These are phyloP conservation scores for Colletotrichum graminicola DNA, from an alignment of 2,329 filamentous ascomycete genomes.

Conservation along the genomic window DNA sequence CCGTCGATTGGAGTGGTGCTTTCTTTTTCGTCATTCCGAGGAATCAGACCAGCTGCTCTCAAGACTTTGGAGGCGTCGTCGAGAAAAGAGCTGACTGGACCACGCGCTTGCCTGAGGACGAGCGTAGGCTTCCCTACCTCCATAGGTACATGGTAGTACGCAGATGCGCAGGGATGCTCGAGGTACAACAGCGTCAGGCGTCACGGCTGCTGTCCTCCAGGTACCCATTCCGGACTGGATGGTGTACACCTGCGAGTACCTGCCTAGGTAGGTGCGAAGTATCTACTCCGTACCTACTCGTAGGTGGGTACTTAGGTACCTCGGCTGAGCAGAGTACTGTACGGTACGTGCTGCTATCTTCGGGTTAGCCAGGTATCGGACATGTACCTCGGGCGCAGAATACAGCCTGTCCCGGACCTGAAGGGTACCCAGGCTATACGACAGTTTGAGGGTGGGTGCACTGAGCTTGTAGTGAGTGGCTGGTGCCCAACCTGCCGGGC, in stretches of 20 bases:
- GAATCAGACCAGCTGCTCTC: conserved; percentile 35
- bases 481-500: conserved; percentile 34
- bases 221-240: not conserved
- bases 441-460: conserved; percentile 21
- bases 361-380: conserved; percentile 14
- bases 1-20: conserved; percentile 2
- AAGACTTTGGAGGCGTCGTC: conserved; percentile 16
- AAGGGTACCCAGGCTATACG: conserved; percentile 22
- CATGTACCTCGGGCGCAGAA: conserved; percentile 22
- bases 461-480: conserved; percentile 29
- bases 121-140: conserved; percentile 16
- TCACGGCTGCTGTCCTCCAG: not conserved
- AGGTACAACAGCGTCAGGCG: not conserved
- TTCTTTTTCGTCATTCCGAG: conserved; percentile 38
- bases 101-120: conserved; percentile 15
- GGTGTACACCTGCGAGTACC: not conserved
- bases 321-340: not conserved
- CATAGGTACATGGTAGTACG: not conserved
- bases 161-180: not conserved
- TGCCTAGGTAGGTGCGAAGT: not conserved
- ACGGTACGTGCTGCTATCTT: not conserved
- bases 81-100: conserved; percentile 17
- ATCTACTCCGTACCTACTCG: no score
- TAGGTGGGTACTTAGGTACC: no score
- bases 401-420: conserved; percentile 12